Evolutionary conservation across 805 yeast genomes (phyloP).

Genomic region (Yarrowia sp.): DNA sequence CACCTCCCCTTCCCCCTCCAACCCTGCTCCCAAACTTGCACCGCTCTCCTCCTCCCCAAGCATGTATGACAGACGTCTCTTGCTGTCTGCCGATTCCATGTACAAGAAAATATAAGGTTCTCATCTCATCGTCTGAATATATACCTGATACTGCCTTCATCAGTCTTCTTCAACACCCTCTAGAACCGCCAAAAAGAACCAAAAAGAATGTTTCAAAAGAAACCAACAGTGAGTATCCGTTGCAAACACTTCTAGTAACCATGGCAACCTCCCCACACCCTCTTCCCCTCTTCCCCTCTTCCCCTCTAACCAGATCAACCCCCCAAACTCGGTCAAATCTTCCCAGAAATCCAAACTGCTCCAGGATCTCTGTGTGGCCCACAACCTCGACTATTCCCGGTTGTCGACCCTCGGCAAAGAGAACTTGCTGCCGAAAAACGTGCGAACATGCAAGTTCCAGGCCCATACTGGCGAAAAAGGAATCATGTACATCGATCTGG

Average conservation of each 20-base stretch:
- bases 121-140: neutral
- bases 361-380: conserved; percentile 42
- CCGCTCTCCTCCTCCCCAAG: neutral
- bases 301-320: conserved; percentile 47
- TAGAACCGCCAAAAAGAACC: no score
- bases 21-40: neutral
- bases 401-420: conserved; percentile 30
- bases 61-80: neutral
- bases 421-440: conserved; percentile 43
- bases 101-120: neutral
- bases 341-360: conserved; percentile 66
- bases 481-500: conserved; percentile 58
- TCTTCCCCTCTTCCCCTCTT: no score
- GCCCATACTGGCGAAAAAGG: conserved; percentile 52
- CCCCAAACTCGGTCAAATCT: conserved; percentile 73
- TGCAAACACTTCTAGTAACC: no score
- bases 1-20: neutral
- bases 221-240: conserved; percentile 42
- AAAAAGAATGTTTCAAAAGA: conserved; percentile 37
- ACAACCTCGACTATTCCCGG: conserved; percentile 36
- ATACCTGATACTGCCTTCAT: no score
- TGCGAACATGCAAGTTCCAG: conserved; percentile 64
- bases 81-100: neutral
- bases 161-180: neutral
- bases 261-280: no score